Evolutionary conservation across 169 alveolate species (phyloP).

Genomic region (Eimeria mitis): DNA sequence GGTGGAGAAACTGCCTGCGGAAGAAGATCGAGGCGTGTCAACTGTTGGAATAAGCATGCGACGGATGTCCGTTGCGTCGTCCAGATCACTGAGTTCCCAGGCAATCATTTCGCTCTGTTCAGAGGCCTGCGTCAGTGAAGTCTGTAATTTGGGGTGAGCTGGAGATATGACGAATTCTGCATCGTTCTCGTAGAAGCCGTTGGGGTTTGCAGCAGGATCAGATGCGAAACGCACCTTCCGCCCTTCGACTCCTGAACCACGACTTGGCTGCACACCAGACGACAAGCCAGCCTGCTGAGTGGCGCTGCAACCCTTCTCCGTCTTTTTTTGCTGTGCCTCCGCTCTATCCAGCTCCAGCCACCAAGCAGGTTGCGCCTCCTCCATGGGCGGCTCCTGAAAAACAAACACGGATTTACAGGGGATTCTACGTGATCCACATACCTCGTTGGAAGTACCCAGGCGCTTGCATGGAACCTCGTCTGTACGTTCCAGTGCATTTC

Average conservation of each 20-base stretch:
- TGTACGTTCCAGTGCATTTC: not conserved
- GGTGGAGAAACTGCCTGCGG: constrained; percentile 29
- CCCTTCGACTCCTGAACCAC: not conserved
- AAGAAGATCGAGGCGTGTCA: constrained; percentile 10
- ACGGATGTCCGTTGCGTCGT: constrained; percentile 12
- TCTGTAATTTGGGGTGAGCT: not conserved
- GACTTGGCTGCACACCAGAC: not conserved
- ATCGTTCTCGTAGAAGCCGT: constrained; percentile 39
- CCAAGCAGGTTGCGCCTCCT: constrained; percentile 77
- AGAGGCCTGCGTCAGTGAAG: not conserved
- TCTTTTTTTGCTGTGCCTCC: not conserved
- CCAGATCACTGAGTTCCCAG: constrained; percentile 54
- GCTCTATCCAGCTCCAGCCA: constrained; percentile 53
- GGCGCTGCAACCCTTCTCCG: not conserved
- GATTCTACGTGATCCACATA: not conserved
- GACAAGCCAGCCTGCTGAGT: not conserved
- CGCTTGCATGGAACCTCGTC: not conserved
- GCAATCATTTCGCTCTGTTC: not conserved
- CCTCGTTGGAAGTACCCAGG: not conserved
- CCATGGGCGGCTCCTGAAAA: constrained; percentile 65
- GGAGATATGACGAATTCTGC: constrained; percentile 47
- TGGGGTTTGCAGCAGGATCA: not conserved
- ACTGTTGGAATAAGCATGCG: constrained; percentile 18
- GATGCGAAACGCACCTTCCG: constrained; percentile 49
- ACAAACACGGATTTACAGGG: not conserved